Base-by-base conservation (phyloP, 305 asterid species). In the Fraxinus dipetala region DNA sequence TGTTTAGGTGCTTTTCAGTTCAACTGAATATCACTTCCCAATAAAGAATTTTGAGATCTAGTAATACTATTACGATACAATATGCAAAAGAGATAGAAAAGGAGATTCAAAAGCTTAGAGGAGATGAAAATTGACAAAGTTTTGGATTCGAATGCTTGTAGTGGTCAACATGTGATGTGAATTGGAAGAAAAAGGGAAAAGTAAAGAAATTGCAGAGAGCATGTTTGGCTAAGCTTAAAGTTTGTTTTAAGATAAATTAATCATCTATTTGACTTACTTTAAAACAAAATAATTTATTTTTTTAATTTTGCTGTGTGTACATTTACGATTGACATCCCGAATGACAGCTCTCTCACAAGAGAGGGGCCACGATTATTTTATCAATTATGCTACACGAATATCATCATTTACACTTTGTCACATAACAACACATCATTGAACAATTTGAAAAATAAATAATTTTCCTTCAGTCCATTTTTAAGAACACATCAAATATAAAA, bases 141-240 rank as follows among this genome's bases (percentile, higher is more conserved):
- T 51, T 36, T 20, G 78, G 80, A 79, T 77, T 79, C 81, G 72
- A 77, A 45, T 79, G 80, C 84, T 81, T 81, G 84, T 72, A 79
- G 35, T 9, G 74, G 75, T 70, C 75, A 70, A 70, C 75, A 3
- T 69, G 38, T 4, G 10, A 31, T 31, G 40, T 28, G 22, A 70
- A 30, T 1, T 28, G 36, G 3, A 70, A 70, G 75, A 31, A 16
- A 28, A 70, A 5, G 10, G 5, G 24, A 14, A 31, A 30, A 70
- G 75, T 11, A 30, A 67, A 3, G 73, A 14, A 30, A 14, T 11
- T 30, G 10, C 6, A 30, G 35, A 26, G 73, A 65, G 73, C 30
- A n/a, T 59, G 69, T 59, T 59, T 59, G 26, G 10, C 30, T 18
- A 59, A 20, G 69, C 69, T 59, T 59, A 40, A 10, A 40, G 51